Evolutionary conservation across 2,329 filamentous ascomycete species (phyloP).

Genomic region (Neoscytalidium dimidiatum): DNA sequence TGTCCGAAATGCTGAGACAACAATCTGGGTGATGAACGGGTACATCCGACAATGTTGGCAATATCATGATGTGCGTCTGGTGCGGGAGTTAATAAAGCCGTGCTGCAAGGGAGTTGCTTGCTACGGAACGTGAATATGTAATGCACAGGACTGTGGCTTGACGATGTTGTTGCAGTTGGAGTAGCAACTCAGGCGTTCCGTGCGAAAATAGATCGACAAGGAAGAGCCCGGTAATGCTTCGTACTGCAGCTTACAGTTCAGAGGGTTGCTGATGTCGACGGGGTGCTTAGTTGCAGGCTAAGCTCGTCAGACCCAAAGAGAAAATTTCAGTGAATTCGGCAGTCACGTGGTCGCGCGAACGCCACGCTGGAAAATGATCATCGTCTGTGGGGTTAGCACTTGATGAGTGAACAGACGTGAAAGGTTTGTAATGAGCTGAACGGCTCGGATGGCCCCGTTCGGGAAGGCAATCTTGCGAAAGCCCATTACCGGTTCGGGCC

Average conservation of each 20-base stretch:
- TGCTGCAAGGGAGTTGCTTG: not conserved
- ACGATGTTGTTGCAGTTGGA: not conserved
- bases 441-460: not conserved
- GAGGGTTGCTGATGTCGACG: not conserved
- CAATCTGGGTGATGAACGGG: constrained; percentile 34
- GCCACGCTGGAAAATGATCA: not conserved
- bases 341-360: not conserved
- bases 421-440: not conserved
- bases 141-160: not conserved
- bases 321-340: not conserved
- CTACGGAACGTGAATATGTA: not conserved
- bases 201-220: constrained; percentile 7
- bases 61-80: not conserved
- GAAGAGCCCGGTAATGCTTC: not conserved
- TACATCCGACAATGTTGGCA: constrained; percentile 4
- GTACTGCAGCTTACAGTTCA: not conserved
- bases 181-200: constrained; percentile 2
- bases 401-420: not conserved
- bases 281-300: not conserved
- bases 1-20: constrained; percentile 38
- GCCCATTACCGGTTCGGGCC: not conserved
- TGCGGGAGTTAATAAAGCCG: not conserved
- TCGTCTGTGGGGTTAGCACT: not conserved
- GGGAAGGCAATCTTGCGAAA: not conserved
- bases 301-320: not conserved